phyloP scores from a whole-genome alignment of 441 rosid genomes.

The Syzygium syzygioides region DNA sequence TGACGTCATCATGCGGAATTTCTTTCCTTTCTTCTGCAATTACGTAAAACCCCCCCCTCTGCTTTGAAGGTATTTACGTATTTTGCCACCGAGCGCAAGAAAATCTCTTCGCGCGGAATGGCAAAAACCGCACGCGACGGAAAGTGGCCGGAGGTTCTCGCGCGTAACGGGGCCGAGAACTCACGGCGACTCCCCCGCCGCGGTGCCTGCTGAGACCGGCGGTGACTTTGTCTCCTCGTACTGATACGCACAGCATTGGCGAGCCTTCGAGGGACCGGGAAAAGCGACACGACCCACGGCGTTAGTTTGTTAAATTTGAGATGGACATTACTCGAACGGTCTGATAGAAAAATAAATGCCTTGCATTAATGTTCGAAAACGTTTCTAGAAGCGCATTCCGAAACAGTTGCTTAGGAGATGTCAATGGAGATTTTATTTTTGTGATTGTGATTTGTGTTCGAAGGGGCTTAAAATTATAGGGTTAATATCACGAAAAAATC shows the following conservation, averaged over 20 bases:
- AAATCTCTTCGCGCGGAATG: neutral
- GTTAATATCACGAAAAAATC: too few relatives aligned
- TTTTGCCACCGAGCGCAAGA: neutral
- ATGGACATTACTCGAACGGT: neutral
- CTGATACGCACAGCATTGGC: neutral
- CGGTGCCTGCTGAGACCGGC: neutral
- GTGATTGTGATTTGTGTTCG: neutral
- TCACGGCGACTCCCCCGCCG: rapidly evolving
- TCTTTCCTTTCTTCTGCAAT: neutral
- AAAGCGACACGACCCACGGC: neutral
- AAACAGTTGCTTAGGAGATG: neutral
- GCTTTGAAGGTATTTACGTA: neutral
- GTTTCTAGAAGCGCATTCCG: neutral
- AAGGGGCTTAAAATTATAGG: neutral
- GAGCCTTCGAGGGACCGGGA: rapidly evolving
- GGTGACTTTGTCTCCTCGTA: neutral
- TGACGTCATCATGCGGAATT: neutral
- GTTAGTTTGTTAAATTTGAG: neutral
- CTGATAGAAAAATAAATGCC: neutral
- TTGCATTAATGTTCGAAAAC: too few relatives aligned
- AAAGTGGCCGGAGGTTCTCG: too few relatives aligned
- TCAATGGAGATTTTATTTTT: neutral
- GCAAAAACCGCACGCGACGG: neutral
- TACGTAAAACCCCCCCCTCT: neutral
- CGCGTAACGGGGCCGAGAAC: neutral